Percentiles rank a stretch among this genome's conserved stretches.
These are phyloP conservation scores for Sideroxylon spinosum DNA, from an alignment of 179 eudicot genomes.

Conservation along the genomic window DNA sequence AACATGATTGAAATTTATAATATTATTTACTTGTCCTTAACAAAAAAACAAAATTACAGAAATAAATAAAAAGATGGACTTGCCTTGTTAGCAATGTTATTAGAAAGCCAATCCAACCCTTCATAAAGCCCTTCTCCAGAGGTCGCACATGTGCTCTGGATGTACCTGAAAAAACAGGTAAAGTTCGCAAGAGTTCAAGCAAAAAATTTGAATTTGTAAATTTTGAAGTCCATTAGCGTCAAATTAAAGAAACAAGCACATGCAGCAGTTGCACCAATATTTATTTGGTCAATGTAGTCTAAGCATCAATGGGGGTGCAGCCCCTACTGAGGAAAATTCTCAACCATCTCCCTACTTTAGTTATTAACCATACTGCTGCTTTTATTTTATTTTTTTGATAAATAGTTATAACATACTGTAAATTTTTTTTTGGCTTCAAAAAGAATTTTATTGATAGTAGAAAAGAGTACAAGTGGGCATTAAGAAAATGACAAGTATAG, in stretches of 20 bases:
- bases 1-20: too few species aligned
- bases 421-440: too few species aligned
- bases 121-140: constrained; percentile 28
- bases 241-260: neutral
- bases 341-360: neutral
- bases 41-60: too few species aligned
- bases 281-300: neutral
- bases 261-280: too few species aligned
- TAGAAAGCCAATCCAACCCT: constrained; percentile 25
- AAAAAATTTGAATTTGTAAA: neutral
- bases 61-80: neutral
- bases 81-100: constrained; percentile 23
- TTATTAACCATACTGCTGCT: neutral
- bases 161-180: constrained; percentile 17
- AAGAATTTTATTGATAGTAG: too few species aligned
- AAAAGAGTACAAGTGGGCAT: too few species aligned
- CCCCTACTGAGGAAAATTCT: neutral
- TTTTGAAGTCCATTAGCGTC: neutral
- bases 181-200: neutral
- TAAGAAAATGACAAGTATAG: too few species aligned
- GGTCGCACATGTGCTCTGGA: constrained; percentile 24
- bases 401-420: too few species aligned
- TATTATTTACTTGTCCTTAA: too few species aligned
- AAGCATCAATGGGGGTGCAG: neutral
- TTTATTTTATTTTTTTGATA: too few species aligned